These are phyloP conservation scores for Gyrodon lividus DNA, from an alignment of 768 basidiomycete species.

Conservation along the genomic window DNA sequence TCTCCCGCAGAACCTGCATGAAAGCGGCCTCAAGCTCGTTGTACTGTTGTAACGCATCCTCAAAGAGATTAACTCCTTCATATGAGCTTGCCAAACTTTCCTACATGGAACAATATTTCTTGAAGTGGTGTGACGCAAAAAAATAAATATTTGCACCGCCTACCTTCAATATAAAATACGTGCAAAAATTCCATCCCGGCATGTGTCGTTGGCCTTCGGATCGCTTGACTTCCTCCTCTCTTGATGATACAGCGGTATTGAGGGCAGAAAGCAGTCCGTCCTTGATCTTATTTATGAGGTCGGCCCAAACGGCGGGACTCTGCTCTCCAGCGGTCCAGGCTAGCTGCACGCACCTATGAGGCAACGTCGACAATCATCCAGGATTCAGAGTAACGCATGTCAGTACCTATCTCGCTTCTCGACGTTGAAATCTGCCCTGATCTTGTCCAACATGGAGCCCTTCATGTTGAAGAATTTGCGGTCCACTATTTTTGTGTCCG, in stretches of 20 bases:
- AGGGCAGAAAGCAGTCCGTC: conserved; percentile 86
- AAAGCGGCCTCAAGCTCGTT: conserved; percentile 90
- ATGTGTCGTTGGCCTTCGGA: conserved; percentile 87
- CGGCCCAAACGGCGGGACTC: conserved; percentile 83
- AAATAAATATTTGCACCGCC: conserved; percentile 16
- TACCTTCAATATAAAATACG: conserved; percentile 94
- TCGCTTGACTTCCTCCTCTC: conserved; percentile 88
- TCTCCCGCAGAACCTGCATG: conserved; percentile 68
- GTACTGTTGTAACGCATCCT: conserved; percentile 87
- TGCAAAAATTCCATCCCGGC: conserved; percentile 99
- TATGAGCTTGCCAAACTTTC: conserved; percentile 93
- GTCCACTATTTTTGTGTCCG: conserved; percentile 57
- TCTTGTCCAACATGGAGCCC: conserved; percentile 82
- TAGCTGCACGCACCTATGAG: conserved; percentile 73
- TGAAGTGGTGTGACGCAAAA: neutral
- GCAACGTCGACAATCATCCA: conserved; percentile 15
- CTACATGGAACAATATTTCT: conserved; percentile 40
- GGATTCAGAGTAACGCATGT: conserved; percentile 3
- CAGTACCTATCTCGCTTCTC: conserved; percentile 78
- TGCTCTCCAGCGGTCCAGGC: conserved; percentile 70
- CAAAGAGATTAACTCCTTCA: conserved; percentile 83
- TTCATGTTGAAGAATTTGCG: conserved; percentile 82
- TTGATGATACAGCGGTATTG: conserved; percentile 69
- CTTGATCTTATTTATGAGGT: conserved; percentile 85
- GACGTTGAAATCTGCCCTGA: conserved; percentile 87